A percentile compares a stretch with the other conserved stretches of the same genome.
Evolutionary conservation across 192 early-diverging fungal genomes (phyloP).

Genomic region (Umbelopsis sp.): DNA sequence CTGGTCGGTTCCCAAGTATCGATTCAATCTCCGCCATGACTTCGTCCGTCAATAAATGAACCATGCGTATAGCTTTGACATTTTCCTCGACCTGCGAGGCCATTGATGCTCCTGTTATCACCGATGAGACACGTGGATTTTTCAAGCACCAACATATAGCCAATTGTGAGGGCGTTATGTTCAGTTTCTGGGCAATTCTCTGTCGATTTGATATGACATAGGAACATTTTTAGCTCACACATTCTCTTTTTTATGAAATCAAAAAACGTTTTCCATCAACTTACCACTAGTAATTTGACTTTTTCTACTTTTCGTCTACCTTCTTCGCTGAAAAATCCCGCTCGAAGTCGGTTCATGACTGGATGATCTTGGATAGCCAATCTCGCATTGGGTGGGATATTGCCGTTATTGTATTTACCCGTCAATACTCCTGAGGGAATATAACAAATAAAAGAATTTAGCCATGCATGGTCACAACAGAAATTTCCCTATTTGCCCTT

Average conservation of each 20-base stretch:
- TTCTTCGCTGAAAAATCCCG: conserved; percentile 58
- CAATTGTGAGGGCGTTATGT: conserved; percentile 65
- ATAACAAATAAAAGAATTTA: neutral
- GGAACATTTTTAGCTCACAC: neutral
- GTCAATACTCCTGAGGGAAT: conserved; percentile 37
- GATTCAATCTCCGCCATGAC: conserved; percentile 69
- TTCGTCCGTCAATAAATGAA: conserved; percentile 67
- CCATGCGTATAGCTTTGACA: conserved; percentile 59
- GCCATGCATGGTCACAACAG: conserved; percentile 26
- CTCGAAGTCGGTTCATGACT: conserved; percentile 60
- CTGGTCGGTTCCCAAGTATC: conserved; percentile 73
- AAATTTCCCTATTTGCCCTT: neutral
- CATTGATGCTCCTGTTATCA: conserved; percentile 70
- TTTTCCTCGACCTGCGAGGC: conserved; percentile 78
- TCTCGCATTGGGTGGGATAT: conserved; percentile 68
- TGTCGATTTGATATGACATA: conserved; percentile 37
- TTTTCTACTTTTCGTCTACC: conserved; percentile 72
- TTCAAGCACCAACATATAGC: conserved; percentile 77
- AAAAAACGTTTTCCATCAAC: conserved; percentile 15
- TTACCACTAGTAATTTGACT: conserved; percentile 55
- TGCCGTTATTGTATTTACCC: conserved; percentile 75
- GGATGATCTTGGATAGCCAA: conserved; percentile 63
- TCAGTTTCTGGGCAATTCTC: conserved; percentile 64
- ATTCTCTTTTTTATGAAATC: too few species aligned
- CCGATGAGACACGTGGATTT: conserved; percentile 61